A percentile compares a stretch with the other conserved stretches of the same genome.
Conservation (phyloP, 257 asterid genomes). For the Plantago ovata region DNA sequence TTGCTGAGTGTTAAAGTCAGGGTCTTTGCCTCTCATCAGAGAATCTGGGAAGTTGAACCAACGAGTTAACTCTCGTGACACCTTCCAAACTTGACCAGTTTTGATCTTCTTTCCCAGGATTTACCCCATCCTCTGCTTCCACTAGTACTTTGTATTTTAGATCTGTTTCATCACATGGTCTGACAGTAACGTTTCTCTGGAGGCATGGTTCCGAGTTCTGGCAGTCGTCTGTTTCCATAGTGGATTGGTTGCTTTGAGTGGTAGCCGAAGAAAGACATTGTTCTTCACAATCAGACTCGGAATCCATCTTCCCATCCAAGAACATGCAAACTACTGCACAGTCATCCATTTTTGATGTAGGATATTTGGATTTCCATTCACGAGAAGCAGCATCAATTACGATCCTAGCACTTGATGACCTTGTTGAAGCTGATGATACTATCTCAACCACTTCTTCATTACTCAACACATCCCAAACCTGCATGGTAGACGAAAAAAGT, state of each 20-base stretch:
- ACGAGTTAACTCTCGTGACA: conserved; percentile 88
- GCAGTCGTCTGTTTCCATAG: conserved; percentile 75
- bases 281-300: conserved; percentile 79
- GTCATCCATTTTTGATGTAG: conserved; percentile 94
- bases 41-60: conserved; percentile 95
- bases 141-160: conserved; percentile 33
- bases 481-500: conserved; percentile 8
- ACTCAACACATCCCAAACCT: conserved; percentile 98
- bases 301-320: conserved; percentile 84
- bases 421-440: conserved; percentile 65
- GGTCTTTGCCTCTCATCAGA: conserved; percentile 70
- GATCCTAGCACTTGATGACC: conserved; percentile 78
- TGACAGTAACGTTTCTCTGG: conserved; percentile 70
- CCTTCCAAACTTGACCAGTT: conserved; percentile 98
- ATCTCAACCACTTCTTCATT: conserved; percentile 92
- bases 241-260: conserved; percentile 71
- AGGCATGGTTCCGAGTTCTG: conserved; percentile 69
- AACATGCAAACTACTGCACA: conserved; percentile 94
- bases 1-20: conserved; percentile 24
- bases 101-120: conserved; percentile 43
- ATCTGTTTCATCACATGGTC: conserved; percentile 64
- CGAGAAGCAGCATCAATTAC: conserved; percentile 86
- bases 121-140: conserved; percentile 32
- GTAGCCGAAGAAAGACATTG: conserved; percentile 81
- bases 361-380: conserved; percentile 89